Percentiles rank a stretch among this genome's conserved stretches.
Evolutionary conservation across 139 green algal genomes (phyloP).

Genomic region (Closterium sp.): DNA sequence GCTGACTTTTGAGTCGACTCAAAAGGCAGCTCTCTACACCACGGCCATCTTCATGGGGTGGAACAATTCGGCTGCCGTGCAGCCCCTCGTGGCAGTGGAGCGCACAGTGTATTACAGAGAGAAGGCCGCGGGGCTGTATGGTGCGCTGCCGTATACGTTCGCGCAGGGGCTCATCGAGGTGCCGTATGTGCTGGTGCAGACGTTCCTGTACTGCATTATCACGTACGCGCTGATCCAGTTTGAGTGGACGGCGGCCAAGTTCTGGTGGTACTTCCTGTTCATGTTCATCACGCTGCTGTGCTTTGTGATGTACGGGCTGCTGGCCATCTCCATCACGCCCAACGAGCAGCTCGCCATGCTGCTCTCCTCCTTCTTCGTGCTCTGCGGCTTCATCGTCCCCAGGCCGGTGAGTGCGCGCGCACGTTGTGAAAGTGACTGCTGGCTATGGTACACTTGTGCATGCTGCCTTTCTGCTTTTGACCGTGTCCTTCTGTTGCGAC

Average conservation of each 20-base stretch:
- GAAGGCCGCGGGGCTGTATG: slow-evolving; percentile 54
- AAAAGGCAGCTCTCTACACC: slow-evolving; percentile 58
- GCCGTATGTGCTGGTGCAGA: slow-evolving; percentile 59
- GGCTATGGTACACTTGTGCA: too few relatives aligned
- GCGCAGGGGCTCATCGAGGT: slow-evolving; percentile 56
- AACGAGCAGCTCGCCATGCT: slow-evolving; percentile 38
- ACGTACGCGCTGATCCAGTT: slow-evolving; percentile 40
- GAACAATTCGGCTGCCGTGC: slow-evolving; percentile 54
- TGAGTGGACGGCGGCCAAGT: slow-evolving; percentile 44
- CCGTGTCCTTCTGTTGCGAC: too few relatives aligned
- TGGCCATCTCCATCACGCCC: slow-evolving; percentile 35
- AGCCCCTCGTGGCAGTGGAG: slow-evolving; percentile 49
- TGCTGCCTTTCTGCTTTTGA: too few relatives aligned
- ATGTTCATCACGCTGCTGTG: slow-evolving; percentile 42
- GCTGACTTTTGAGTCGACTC: too few relatives aligned
- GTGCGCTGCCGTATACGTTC: slow-evolving; percentile 51
- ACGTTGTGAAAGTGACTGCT: too few relatives aligned
- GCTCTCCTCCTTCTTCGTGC: slow-evolving; percentile 36
- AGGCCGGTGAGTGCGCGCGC: slow-evolving; percentile 20
- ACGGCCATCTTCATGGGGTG: slow-evolving; percentile 58
- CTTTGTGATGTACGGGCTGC: slow-evolving; percentile 41
- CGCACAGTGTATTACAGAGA: slow-evolving; percentile 55
- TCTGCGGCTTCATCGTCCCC: slow-evolving; percentile 45
- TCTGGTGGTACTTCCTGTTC: slow-evolving; percentile 37
- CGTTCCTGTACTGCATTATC: slow-evolving; percentile 46